Evolutionary conservation across 805 yeast genomes (phyloP).

Genomic region (Metschnikowia kofuensis): DNA sequence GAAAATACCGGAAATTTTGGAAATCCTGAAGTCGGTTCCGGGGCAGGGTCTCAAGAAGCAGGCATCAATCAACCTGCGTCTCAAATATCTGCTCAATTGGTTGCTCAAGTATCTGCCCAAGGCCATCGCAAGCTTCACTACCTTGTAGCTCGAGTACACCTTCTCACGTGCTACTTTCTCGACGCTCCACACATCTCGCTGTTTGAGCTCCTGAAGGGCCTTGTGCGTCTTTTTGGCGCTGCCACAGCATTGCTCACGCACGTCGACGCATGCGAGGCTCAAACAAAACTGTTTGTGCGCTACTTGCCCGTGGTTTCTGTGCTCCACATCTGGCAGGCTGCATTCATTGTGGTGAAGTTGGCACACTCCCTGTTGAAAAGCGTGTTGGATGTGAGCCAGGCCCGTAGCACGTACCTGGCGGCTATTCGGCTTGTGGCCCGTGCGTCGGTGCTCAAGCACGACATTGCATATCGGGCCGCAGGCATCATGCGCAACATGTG

Average conservation of each 20-base stretch:
- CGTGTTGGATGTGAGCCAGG: constrained; percentile 66
- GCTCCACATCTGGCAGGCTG: constrained; percentile 86
- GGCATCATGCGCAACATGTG: constrained; percentile 94
- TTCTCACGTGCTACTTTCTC: constrained; percentile 77
- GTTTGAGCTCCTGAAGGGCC: constrained; percentile 68
- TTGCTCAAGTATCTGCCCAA: neutral
- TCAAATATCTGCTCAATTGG: no score
- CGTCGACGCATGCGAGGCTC: constrained; percentile 56
- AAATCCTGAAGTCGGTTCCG: no score
- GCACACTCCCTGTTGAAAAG: constrained; percentile 70
- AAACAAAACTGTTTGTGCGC: constrained; percentile 61
- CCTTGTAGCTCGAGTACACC: constrained; percentile 73
- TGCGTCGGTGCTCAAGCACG: constrained; percentile 87
- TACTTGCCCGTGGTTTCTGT: constrained; percentile 84
- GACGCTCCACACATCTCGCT: constrained; percentile 52
- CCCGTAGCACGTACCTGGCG: constrained; percentile 62
- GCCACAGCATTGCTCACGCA: constrained; percentile 70
- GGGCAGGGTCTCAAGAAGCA: no score
- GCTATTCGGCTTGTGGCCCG: constrained; percentile 68
- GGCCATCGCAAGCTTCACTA: constrained; percentile 68
- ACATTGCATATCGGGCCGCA: constrained; percentile 86
- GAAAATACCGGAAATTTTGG: no score
- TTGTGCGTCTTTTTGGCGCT: constrained; percentile 76
- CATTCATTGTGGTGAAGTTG: constrained; percentile 77
- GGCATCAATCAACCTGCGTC: no score